phyloP scores from a whole-genome alignment of 2,329 filamentous ascomycete species.

The Teratosphaeria nubilosa region DNA sequence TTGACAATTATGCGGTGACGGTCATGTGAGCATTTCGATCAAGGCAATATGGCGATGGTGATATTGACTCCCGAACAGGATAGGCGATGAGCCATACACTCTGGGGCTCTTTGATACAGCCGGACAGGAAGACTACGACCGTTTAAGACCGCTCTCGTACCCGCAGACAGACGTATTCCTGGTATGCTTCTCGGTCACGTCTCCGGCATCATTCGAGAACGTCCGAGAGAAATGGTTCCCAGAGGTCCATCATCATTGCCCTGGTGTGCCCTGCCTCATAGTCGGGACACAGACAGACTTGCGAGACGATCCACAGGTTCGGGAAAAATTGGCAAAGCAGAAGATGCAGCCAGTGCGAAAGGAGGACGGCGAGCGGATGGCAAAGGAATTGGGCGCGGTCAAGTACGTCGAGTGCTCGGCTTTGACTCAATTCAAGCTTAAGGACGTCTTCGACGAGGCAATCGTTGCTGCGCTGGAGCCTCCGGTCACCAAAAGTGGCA shows the following conservation, averaged over 20 bases:
- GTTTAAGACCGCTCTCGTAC: constrained; percentile 90
- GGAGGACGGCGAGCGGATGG: constrained; percentile 92
- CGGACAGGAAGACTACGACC: constrained; percentile 98
- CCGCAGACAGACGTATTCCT: constrained; percentile 98
- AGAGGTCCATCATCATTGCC: constrained; percentile 97
- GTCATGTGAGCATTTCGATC: constrained; percentile 55
- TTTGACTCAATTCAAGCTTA: constrained; percentile 94
- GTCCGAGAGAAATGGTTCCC: constrained; percentile 98
- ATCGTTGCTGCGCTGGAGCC: constrained; percentile 94
- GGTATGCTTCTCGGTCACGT: constrained; percentile 97
- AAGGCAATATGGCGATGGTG: not conserved
- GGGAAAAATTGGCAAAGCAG: constrained; percentile 87
- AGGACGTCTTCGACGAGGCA: constrained; percentile 98
- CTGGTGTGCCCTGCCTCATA: constrained; percentile 92
- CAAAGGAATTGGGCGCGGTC: constrained; percentile 91
- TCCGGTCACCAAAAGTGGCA: constrained; percentile 62
- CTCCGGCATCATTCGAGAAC: constrained; percentile 96
- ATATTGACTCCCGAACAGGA: constrained; percentile 50
- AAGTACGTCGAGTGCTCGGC: constrained; percentile 99
- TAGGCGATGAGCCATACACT: constrained; percentile 96
- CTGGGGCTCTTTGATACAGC: constrained; percentile 96
- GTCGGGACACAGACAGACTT: constrained; percentile 97
- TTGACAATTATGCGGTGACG: constrained; percentile 99
- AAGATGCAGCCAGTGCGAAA: constrained; percentile 89
- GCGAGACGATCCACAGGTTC: constrained; percentile 74